Percentiles rank a stretch among this genome's conserved stretches.
These are phyloP conservation scores for Chaetomium sp. DNA, from an alignment of 2,329 filamentous ascomycete species.

Conservation along the genomic window DNA sequence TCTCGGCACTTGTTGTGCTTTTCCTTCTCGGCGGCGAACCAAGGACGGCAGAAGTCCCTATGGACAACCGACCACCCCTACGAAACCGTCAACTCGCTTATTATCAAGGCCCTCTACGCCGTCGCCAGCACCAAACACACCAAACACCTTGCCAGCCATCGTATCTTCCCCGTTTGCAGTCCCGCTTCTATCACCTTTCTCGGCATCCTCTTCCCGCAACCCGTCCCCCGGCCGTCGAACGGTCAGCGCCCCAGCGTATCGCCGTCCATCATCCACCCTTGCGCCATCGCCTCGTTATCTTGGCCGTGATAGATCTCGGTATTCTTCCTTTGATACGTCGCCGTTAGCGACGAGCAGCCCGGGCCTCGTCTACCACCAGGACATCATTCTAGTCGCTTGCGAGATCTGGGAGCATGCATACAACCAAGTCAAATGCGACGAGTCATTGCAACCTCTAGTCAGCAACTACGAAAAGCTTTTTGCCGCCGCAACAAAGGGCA, in stretches of 20 bases:
- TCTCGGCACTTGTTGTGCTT: too few species aligned
- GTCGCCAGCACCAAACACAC: neutral
- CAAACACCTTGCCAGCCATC: neutral
- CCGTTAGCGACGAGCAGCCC: neutral
- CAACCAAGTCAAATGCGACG: conserved; percentile 4
- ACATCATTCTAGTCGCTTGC: conserved; percentile 2
- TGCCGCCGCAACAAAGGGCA: neutral
- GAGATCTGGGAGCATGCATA: conserved; percentile 17
- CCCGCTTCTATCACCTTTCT: neutral
- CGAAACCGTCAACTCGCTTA: neutral
- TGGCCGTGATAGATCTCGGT: neutral
- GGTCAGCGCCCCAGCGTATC: neutral
- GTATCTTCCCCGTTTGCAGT: neutral
- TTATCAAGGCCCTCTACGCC: neutral
- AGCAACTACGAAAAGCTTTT: conserved; percentile 17
- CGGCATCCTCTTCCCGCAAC: neutral
- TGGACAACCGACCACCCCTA: too few species aligned
- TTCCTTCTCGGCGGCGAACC: too few species aligned
- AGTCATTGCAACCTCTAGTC: conserved; percentile 7
- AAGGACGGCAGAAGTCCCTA: too few species aligned
- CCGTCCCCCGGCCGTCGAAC: neutral
- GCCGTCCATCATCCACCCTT: neutral
- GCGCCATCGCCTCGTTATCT: neutral
- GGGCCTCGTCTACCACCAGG: neutral
- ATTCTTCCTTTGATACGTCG: conserved; percentile 3